A percentile compares a stretch with the other conserved stretches of the same genome.
Evolutionary conservation across 228 moss, liverwort and hornwort species (phyloP).

Genomic region (Sphagnum magellanicum): DNA sequence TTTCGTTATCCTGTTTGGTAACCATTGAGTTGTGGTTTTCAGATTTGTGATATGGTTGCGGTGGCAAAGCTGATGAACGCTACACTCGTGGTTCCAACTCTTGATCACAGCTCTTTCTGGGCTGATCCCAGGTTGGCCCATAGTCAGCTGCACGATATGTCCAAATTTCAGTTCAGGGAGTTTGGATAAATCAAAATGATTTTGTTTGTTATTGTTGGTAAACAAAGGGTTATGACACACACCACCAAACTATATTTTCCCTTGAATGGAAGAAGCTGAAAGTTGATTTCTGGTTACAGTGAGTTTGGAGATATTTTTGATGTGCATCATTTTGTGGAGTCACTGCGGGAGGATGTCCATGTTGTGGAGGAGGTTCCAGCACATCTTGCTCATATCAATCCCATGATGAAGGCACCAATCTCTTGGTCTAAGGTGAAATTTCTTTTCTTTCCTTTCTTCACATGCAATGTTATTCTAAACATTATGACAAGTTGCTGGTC

Average conservation of each 20-base stretch:
- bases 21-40: background rate
- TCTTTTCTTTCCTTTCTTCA: background rate
- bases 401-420: slow-evolving; percentile 70
- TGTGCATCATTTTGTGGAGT: slow-evolving; percentile 63
- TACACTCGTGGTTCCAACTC: slow-evolving; percentile 73
- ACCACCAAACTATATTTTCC: background rate
- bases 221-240: background rate
- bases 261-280: background rate
- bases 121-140: slow-evolving; percentile 71
- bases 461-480: background rate
- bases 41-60: slow-evolving; percentile 99
- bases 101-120: slow-evolving; percentile 95
- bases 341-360: slow-evolving; percentile 64
- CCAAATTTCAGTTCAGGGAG: background rate
- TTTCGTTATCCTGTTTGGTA: no score
- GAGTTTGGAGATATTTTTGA: slow-evolving; percentile 88
- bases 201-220: no score
- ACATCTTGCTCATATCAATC: slow-evolving; percentile 49
- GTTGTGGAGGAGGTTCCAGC: slow-evolving; percentile 75
- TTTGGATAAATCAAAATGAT: no score
- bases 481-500: no score
- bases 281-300: slow-evolving; percentile 19
- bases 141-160: background rate
- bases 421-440: slow-evolving; percentile 85
- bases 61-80: slow-evolving; percentile 83